Evolutionary conservation across 306 rosid genomes (phyloP), one percentile per base, ranked within the genome.

Genomic region (Geum urbanum): DNA sequence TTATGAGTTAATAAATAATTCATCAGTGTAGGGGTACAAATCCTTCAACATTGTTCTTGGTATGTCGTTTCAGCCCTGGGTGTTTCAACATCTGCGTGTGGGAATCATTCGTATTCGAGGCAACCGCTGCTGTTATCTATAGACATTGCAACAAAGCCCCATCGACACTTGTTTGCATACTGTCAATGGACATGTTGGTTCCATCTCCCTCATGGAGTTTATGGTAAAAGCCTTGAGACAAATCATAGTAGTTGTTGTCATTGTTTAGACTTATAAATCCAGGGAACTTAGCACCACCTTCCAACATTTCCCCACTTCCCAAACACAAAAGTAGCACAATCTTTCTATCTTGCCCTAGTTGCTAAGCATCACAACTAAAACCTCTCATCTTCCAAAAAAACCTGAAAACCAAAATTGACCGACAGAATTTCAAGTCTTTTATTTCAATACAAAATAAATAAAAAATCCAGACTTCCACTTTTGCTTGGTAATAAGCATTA

Each of bases 101-200:
- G 46, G 98, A 94, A 78, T 90, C 97, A 77, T 88, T 94, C 58
- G 98, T 94, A 80, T 88, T 94, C 53, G 98, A 94, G 76, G 95
- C 98, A 13, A 90, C 98, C n/a, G 53, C 98, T 94, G 88, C 98
- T 94, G 82, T 87, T 92, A 70, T 88, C 97, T 52, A 94, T 40
- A 59, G 98, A 94, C 98, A 94, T 94, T 9, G 98, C 97, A 59
- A 94, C 98, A 32, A 97, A 94, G 62, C 97, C 98, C 97, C 98
- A 48, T 89, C 98, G 0, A 86, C 80, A 79, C 90, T 88, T 13
- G 96, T 90, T 82, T 92, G 98, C 89, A 92, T 51, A 43, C 96
- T 90, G 80, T 94, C 98, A 44, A 90, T 77, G 72, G 98, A 94
- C 98, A 94, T 94, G 81, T 90, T 88, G 72, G 98, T 90, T 43